Evolutionary conservation across 2,329 filamentous ascomycete species (phyloP), one percentile per base, ranked within the genome.

Genomic region (Aureobasidium sp.): DNA sequence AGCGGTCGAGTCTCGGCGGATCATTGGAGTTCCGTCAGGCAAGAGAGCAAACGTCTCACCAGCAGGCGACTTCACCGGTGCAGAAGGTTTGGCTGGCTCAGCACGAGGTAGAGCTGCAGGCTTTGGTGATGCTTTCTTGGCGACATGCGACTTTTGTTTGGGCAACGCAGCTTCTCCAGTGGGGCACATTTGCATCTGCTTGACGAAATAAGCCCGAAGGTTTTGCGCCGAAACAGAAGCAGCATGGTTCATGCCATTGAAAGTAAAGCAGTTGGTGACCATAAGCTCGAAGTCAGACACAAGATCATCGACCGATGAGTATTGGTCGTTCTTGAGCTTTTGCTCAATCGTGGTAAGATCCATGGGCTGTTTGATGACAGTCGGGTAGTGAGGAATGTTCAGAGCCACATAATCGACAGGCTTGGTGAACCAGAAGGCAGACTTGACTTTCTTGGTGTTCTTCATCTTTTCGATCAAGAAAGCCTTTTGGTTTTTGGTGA

Each of bases 381-480:
- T 78, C 66, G 88, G 89, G 65, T 91, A 89, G 1, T 85, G 86
- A 61, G 90, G 91, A 44, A 97, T 85, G 31, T 78, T 80, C 44
- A 96, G 82, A 74, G 88, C 90, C 27, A 93, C 78, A 42, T 82
- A 84, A 71, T 90, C 83, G 8, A 97, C 94, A 0, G 94, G 87
- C 45, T 86, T 82, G 66, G 85, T 82, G 77, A 96, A 97, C 61
- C 87, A 83, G 7, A 77, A 76, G 1, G 93, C 90, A 64, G 87
- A 85, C 72, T 93, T 91, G 51, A 90, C 92, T 75, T 96, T 94
- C 78, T 95, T 96, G 62, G 93, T 81, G 58, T 87, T 86, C 36
- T 85, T 87, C 57, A 93, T 77, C 36, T 87, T 81, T 64, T 85
- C 84, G 37, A 87, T 76, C 47, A 89, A 79, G 67, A 85, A 86